Conservation (phyloP, 495 filamentous ascomycete species). For the Penicillium desertorum region DNA sequence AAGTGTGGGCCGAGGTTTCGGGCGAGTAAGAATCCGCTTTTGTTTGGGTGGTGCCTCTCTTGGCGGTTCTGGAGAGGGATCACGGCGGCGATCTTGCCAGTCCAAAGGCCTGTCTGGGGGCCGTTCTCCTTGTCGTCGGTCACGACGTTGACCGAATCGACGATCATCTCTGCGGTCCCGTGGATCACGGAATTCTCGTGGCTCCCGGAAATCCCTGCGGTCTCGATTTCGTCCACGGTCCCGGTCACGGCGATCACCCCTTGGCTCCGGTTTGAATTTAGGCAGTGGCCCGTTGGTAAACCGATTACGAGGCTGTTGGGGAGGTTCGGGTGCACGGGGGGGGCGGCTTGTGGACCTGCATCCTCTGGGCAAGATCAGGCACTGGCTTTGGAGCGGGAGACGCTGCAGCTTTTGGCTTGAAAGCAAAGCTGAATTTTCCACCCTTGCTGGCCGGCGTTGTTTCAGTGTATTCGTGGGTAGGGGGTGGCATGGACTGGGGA, state of each 20-base stretch:
- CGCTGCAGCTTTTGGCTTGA: constrained; percentile 69
- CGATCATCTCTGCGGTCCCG: constrained; percentile 34
- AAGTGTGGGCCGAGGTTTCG: constrained; percentile 70
- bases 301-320: constrained; percentile 35
- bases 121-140: constrained; percentile 41
- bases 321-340: constrained; percentile 39
- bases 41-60: constrained; percentile 49
- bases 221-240: constrained; percentile 46
- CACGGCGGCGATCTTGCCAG: constrained; percentile 45
- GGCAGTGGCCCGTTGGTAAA: constrained; percentile 41
- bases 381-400: constrained; percentile 62
- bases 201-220: constrained; percentile 53
- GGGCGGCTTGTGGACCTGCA: constrained; percentile 56
- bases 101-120: constrained; percentile 26
- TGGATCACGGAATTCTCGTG: constrained; percentile 45
- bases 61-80: constrained; percentile 29
- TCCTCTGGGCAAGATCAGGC: constrained; percentile 66
- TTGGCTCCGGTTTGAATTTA: constrained; percentile 45
- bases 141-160: constrained; percentile 38
- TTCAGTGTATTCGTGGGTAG: constrained; percentile 45
- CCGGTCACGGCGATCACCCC: constrained; percentile 45
- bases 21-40: constrained; percentile 66
- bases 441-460: constrained; percentile 56
- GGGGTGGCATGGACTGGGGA: constrained; percentile 49
- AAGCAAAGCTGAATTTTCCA: constrained; percentile 83